Evolutionary conservation across 176 grass and related monocot species (phyloP).

Genomic region (Triticum timopheevii): DNA sequence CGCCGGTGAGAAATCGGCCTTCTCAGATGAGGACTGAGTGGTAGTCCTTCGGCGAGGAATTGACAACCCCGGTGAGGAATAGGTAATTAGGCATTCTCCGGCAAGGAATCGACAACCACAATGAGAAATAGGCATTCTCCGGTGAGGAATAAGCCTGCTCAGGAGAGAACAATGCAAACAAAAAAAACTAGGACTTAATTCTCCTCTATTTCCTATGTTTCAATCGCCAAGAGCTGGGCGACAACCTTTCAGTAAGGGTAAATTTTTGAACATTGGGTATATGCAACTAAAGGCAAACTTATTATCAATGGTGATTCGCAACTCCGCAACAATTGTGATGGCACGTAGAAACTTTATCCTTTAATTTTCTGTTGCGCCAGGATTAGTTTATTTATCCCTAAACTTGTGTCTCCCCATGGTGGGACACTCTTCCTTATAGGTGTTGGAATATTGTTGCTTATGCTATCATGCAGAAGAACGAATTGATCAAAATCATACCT

Average conservation of each 20-base stretch:
- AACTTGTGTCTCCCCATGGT: not conserved
- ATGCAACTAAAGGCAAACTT: not conserved
- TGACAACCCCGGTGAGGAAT: not conserved
- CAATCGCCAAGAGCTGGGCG: no score
- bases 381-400: not conserved
- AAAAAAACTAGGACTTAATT: no score
- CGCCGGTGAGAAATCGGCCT: no score
- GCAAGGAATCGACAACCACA: not conserved
- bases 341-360: not conserved
- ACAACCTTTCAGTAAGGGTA: not conserved
- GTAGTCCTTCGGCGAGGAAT: not conserved
- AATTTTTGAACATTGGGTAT: not conserved
- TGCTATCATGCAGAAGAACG: conserved; percentile 1
- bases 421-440: not conserved
- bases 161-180: no score
- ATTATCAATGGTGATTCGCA: not conserved
- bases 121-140: not conserved
- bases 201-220: no score
- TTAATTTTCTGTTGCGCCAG: not conserved
- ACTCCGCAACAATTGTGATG: not conserved
- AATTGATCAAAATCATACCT: conserved; percentile 53
- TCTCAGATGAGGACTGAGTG: not conserved
- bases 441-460: conserved; percentile 4
- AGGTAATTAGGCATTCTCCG: not conserved
- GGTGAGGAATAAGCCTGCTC: no score